Evolutionary conservation across 2,329 filamentous ascomycete species (phyloP).

Genomic region (Tricladium varicosporioides): DNA sequence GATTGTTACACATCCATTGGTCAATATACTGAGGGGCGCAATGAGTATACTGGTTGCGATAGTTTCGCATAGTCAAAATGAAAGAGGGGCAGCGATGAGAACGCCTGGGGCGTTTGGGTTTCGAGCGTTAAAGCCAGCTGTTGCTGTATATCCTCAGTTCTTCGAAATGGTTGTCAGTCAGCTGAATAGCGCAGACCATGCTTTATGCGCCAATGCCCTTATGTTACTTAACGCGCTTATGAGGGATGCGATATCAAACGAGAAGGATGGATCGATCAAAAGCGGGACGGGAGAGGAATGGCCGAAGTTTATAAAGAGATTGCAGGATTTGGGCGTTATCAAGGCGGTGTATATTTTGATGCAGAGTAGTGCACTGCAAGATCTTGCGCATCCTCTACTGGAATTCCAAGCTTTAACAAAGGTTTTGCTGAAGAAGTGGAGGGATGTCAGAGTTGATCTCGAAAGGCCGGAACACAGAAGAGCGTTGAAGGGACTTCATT

Average conservation of each 20-base stretch:
- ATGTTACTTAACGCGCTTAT: slow-evolving; percentile 96
- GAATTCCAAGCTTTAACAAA: slow-evolving; percentile 95
- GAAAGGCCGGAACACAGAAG: slow-evolving; percentile 86
- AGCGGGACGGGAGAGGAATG: slow-evolving; percentile 65
- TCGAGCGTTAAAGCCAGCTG: slow-evolving; percentile 84
- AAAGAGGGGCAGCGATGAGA: slow-evolving; percentile 42
- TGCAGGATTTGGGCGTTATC: slow-evolving; percentile 92
- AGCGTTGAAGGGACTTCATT: slow-evolving; percentile 72
- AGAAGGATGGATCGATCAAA: slow-evolving; percentile 35
- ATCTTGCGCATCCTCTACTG: slow-evolving; percentile 82
- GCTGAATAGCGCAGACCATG: slow-evolving; percentile 90
- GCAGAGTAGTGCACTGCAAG: slow-evolving; percentile 89
- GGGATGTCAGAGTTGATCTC: slow-evolving; percentile 77
- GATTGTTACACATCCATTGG: slow-evolving; percentile 90
- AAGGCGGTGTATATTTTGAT: slow-evolving; percentile 89
- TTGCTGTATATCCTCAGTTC: slow-evolving; percentile 89
- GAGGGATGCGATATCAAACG: slow-evolving; percentile 81
- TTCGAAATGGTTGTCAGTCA: slow-evolving; percentile 91
- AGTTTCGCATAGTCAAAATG: slow-evolving; percentile 76
- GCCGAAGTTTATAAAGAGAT: slow-evolving; percentile 89
- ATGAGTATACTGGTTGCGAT: slow-evolving; percentile 96
- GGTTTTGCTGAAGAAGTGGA: slow-evolving; percentile 83
- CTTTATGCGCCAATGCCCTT: slow-evolving; percentile 89
- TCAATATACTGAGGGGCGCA: slow-evolving; percentile 94
- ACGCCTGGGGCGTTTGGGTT: slow-evolving; percentile 74